These are phyloP conservation scores for Starmerella cellae DNA, from an alignment of 805 yeast genomes.

Conservation along the genomic window DNA sequence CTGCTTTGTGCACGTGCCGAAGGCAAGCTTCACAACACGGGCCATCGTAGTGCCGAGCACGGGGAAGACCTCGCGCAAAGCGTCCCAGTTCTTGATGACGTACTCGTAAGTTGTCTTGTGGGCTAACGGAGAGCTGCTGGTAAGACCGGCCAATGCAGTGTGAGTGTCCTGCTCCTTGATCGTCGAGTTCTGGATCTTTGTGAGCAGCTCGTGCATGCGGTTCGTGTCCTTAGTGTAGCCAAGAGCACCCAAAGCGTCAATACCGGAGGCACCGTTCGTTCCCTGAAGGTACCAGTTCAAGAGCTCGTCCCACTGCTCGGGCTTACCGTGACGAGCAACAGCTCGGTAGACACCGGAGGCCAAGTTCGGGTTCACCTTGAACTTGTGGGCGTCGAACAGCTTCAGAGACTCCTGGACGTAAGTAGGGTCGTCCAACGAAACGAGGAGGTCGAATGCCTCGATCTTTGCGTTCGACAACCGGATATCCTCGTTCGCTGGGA, in stretches of 20 bases:
- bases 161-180: slow-evolving; percentile 58
- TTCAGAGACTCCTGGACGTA: slow-evolving; percentile 26
- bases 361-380: slow-evolving; percentile 56
- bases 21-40: background rate
- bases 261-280: slow-evolving; percentile 49
- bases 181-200: slow-evolving; percentile 43
- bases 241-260: slow-evolving; percentile 53
- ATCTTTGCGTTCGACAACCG: slow-evolving; percentile 54
- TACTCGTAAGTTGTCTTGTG: slow-evolving; percentile 68
- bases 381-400: slow-evolving; percentile 51
- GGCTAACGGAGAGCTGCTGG: slow-evolving; percentile 36
- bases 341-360: slow-evolving; percentile 50
- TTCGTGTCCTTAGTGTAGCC: slow-evolving; percentile 47
- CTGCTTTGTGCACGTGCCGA: background rate
- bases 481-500: slow-evolving; percentile 38
- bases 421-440: slow-evolving; percentile 26
- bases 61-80: slow-evolving; percentile 52
- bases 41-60: slow-evolving; percentile 62
- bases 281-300: slow-evolving; percentile 49
- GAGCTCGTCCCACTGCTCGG: slow-evolving; percentile 48
- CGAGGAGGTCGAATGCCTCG: slow-evolving; percentile 33
- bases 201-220: slow-evolving; percentile 44
- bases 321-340: slow-evolving; percentile 55
- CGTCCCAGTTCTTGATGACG: slow-evolving; percentile 63
- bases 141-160: slow-evolving; percentile 64